Conservation (phyloP, 129 eudicot species). For the Chrysanthemum lavandulifolium region DNA sequence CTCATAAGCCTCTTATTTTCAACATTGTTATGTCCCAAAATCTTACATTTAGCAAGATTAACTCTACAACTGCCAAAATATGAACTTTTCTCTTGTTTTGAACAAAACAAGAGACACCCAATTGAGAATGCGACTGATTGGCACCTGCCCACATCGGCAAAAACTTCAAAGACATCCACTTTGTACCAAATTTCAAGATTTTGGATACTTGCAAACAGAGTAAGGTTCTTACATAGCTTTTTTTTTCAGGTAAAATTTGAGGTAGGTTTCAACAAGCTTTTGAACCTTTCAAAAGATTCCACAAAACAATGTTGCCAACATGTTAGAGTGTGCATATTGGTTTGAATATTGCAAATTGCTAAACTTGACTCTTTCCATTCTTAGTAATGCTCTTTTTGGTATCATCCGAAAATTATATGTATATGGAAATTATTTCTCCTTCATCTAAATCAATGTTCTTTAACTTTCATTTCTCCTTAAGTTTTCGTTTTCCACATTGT, state of each 20-base stretch:
- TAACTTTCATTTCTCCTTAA: too few relatives aligned
- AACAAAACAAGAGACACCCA: constrained; percentile 3
- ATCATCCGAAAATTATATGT: too few relatives aligned
- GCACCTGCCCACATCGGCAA: background rate
- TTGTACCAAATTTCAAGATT: constrained; percentile 7
- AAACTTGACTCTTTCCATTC: background rate
- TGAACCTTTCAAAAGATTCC: background rate
- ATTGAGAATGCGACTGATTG: background rate
- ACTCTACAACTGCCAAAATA: background rate
- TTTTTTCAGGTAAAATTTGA: background rate
- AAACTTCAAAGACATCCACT: background rate
- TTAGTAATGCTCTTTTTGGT: too few relatives aligned
- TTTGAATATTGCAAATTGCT: background rate
- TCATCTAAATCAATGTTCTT: too few relatives aligned
- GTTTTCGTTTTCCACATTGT: too few relatives aligned
- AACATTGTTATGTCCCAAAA: background rate
- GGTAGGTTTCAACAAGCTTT: background rate
- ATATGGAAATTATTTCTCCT: too few relatives aligned
- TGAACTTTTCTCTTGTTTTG: background rate
- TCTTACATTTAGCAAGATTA: background rate
- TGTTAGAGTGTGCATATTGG: too few relatives aligned
- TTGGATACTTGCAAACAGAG: background rate
- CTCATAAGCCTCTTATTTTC: background rate
- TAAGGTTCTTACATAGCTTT: background rate
- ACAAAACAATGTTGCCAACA: background rate